Evolutionary conservation across 2,329 filamentous ascomycete species (phyloP), one percentile per base, ranked within the genome.

Genomic region (Grosmannia clavigera): DNA sequence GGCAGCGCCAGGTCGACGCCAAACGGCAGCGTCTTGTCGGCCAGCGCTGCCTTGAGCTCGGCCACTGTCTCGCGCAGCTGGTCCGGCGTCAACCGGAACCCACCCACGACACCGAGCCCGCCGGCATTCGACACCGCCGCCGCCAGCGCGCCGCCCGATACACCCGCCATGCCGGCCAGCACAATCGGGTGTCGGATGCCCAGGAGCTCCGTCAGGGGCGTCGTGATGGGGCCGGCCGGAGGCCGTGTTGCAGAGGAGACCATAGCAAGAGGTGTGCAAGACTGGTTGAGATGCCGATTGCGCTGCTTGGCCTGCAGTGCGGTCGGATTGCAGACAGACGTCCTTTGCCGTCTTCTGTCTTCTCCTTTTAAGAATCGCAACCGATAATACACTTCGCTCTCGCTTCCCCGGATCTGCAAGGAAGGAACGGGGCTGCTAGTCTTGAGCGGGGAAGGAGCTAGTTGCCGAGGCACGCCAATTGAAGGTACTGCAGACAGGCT

Each of bases 121-220:
- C 91, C 91, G 1, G 90, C 89, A 70, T 95, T 95, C 69, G 88
- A 94, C 46, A 95, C 90, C 6, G 90, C 90, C 3, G 90, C 90
- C 9, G 90, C 90, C 55, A 95, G 84, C 22, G 79, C 80, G 0
- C 87, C 89, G 62, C 87, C 86, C 0, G 88, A 92, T 11, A 88
- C 89, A 63, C 88, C 84, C 2, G 92, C 92, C 92, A 97, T 97
- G 68, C 92, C 92, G 40, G 92, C 92, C 25, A 96, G 88, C 66
- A 96, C 77, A 72, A 97, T 86, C 50, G 92, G 92, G 75, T 96
- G 91, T 66, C 86, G 78, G 73, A 96, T 96, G 29, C 84, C 82
- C 58, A 96, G 81, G 58, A 96, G 84, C 59, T 78, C 78, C 64
- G 87, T 92, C 46, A 95, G 81, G 2, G 90, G 88, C 12, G 90